phyloP scores from a whole-genome alignment of 768 basidiomycete genomes.

The Leccinum incarnatum region DNA sequence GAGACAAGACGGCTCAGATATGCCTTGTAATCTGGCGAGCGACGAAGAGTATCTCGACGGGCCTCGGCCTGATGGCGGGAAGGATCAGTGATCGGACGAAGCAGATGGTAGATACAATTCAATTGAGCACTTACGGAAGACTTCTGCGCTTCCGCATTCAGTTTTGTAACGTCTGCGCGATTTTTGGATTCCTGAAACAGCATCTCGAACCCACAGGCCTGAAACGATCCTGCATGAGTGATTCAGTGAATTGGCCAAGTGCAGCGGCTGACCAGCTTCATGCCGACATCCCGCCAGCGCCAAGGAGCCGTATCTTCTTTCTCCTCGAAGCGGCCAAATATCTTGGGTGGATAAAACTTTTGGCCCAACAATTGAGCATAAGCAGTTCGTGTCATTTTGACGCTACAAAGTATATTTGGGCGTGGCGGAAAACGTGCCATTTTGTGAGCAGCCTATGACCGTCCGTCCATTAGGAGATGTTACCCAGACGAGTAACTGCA shows the following conservation, averaged over 20 bases:
- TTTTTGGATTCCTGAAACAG: constrained; percentile 83
- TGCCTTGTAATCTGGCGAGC: constrained; percentile 62
- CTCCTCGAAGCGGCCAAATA: constrained; percentile 76
- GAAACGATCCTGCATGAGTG: constrained; percentile 2
- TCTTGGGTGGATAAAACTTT: constrained; percentile 86
- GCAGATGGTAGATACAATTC: not conserved
- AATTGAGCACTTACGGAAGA: constrained; percentile 47
- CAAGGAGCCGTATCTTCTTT: constrained; percentile 62
- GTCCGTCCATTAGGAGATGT: constrained; percentile 4
- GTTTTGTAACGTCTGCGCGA: constrained; percentile 36
- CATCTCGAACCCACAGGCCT: constrained; percentile 98
- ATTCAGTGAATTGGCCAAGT: not conserved
- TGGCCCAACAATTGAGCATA: constrained; percentile 94
- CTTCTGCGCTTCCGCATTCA: constrained; percentile 35
- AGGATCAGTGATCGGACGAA: not conserved
- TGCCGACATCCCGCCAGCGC: constrained; percentile 82
- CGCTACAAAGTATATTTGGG: constrained; percentile 54
- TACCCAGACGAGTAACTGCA: constrained; percentile 1
- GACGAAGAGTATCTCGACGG: constrained; percentile 62
- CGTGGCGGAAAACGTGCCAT: constrained; percentile 89
- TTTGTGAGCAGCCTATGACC: constrained; percentile 71
- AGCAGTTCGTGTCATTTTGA: constrained; percentile 84
- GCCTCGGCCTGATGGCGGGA: constrained; percentile 50
- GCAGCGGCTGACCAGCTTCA: constrained; percentile 74
- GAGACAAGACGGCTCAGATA: constrained; percentile 67